Base-by-base conservation (phyloP, 2,329 filamentous ascomycete species). In the Plenodomus lindquistii region DNA sequence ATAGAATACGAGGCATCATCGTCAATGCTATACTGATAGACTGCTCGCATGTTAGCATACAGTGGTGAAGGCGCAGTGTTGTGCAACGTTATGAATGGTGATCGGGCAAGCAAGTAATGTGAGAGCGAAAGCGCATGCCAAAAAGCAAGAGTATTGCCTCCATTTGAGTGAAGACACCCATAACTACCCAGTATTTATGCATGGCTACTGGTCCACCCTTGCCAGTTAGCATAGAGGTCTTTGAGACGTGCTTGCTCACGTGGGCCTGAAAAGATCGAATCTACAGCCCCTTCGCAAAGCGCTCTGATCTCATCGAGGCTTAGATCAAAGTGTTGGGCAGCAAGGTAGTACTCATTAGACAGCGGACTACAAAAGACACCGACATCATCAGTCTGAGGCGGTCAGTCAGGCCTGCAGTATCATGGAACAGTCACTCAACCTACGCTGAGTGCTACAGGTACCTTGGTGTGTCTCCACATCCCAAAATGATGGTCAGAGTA, bases 281-380 rank as follows among this genome's bases (percentile, higher is more conserved):
- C 78, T 3, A 89, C 79, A 0, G 81, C 81, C 50, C 81, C 80
- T 40, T 80, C 78, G n/a, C 82, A 84, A 17, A 93, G 70, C 0
- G 68, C 67, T 46, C 83, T 76, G 7, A 85, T 58, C 18, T 81
- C 75, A 1, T 58, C 46, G 13, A 73, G 68, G 21, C 58, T 65
- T 13, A 94, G 76, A 0, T 72, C 67, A 62, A 94, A 94, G 65
- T 92, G 84, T 56, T 85, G 71, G 1, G 87, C 85, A 3, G 88
- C 87, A 2, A 94, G 80, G 7, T 78, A 74, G 69, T 92, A 93
- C 68, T 95, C 90, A 57, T 91, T 85, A 0, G 88, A 91, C 3
- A 92, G 72, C 0, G 83, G 79, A 63, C 87, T 92, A 41, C 85
- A 86, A 62, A 94, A 94, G 18, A 94, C 84, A 2, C 89, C 90